Evolutionary conservation across 805 yeast genomes (phyloP), one percentile per base, ranked within the genome.

Genomic region (Metahyphopichia silvanorum): DNA sequence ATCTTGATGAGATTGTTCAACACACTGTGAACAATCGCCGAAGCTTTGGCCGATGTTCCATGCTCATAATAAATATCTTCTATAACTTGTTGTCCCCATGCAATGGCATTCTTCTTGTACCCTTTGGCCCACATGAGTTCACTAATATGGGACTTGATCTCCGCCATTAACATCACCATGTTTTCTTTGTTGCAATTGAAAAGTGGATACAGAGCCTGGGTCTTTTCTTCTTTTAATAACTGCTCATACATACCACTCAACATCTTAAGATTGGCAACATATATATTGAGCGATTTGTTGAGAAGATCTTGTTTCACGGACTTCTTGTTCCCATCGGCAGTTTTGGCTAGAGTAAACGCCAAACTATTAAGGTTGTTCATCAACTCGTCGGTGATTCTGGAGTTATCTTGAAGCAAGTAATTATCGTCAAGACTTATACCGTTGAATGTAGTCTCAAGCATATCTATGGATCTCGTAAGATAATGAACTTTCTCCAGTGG

Each of bases 111-210:
- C 35, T 57, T 46, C 35, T 55, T 54, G 42, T 42, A 58, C 5
- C 69, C 69, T 39, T 51, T 55, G 6, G 60, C 60, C 71, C 71
- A 66, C 49, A 66, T 52, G 11, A 66, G 47, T 41, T 66, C 71
- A 34, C 66, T 50, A 13, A 66, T 46, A 39, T 66, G 71, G 4
- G 67, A 60, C 37, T 56, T 59, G 28, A 53, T 42, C 27, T 60
- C 69, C 25, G 62, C 60, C 16, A 46, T 48, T 14, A 46, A 26
- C 37, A 61, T 42, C 18, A 35, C 40, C n/a, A 64, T 25, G 33
- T 62, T 63, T 15, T 46, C 47, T 10, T 35, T 36, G 25, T 49
- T 49, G 43, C 67, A 62, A 38, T 65, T 44, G 43, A 66, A 61
- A 8, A 64, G 45, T 11, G 73, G 72, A 42, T 44, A 58, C 17